A percentile compares a stretch with the other conserved stretches of the same genome.
Evolutionary conservation across 108 stramenopile genomes (phyloP).

Genomic region (Nitzschia sp.): DNA sequence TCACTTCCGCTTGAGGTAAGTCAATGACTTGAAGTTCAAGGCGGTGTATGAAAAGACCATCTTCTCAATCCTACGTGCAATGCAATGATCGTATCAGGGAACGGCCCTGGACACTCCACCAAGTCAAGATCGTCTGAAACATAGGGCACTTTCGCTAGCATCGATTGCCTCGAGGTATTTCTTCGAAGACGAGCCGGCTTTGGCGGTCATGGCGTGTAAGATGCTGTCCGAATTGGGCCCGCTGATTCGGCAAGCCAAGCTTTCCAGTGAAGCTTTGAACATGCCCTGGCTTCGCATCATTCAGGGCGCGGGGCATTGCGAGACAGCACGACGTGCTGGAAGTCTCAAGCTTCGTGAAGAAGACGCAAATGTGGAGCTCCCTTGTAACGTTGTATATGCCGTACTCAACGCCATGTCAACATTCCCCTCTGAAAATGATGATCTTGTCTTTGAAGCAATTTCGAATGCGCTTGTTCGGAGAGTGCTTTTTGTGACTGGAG

Average conservation of each 20-base stretch:
- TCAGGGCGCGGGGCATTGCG: constrained; percentile 77
- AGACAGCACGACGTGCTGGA: constrained; percentile 63
- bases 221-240: constrained; percentile 64
- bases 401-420: constrained; percentile 81
- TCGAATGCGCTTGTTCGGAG: constrained; percentile 84
- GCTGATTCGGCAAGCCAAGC: constrained; percentile 51
- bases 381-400: constrained; percentile 74
- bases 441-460: constrained; percentile 80
- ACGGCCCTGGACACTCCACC: constrained; percentile 23
- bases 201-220: constrained; percentile 57
- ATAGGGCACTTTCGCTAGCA: constrained; percentile 68
- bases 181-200: constrained; percentile 61
- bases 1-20: constrained; percentile 59
- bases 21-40: constrained; percentile 1
- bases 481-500: constrained; percentile 85
- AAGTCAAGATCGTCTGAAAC: constrained; percentile 45
- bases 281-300: constrained; percentile 82
- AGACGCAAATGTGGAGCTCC: constrained; percentile 29
- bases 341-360: constrained; percentile 16
- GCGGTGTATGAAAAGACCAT: not conserved
- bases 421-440: constrained; percentile 83
- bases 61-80: not conserved
- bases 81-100: constrained; percentile 10
- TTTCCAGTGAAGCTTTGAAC: constrained; percentile 42
- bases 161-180: constrained; percentile 85